Evolutionary conservation across 352 stramenopile genomes (phyloP), one percentile per base, ranked within the genome.

Genomic region (Globisporangium spiculum): DNA sequence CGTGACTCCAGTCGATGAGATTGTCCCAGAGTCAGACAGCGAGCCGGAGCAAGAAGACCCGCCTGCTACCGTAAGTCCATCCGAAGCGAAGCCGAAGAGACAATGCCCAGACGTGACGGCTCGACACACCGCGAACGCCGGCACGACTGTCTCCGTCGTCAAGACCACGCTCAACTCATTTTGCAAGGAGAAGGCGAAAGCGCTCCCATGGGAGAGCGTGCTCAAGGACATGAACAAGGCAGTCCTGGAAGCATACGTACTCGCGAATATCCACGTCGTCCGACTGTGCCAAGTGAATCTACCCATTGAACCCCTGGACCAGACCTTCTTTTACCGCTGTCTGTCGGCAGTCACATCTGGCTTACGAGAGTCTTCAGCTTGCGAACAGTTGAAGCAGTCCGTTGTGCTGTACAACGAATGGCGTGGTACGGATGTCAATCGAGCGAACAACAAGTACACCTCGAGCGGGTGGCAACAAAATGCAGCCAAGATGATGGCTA

Each of bases 141-240:
- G 3, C 3, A 32, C 2, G 27, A 6, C 27, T 32, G 4, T 32
- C 27, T 32, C 27, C 27, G 4, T 32, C 27, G 27, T 32, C 27
- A 32, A 32, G 27, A 32, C 27, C 27, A 32, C 27, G 50, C 44
- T 70, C 57, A 70, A 70, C 30, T 61, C 46, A 10, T 66, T 70
- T 12, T 70, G 57, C 32, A 56, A 55, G 8, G 24, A 55, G 1
- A 7, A 41, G n/a, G 46, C 26, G 5, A 66, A 48, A 52, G 27
- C 57, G 48, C 36, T 70, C 22, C 56, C 46, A 9, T 70, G 65
- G 57, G 57, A 60, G 24, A 62, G 50, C 3, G 46, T 62, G 12
- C 24, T 70, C 6, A 2, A 48, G 1, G 57, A 66, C 24, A 70
- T 61, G 46, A 70, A 70, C 65, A 70, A 70, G 50, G 18, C 10